Evolutionary conservation across 73 alveolate species (phyloP), one percentile per base, ranked within the genome.

Genomic region (Paramecium primaurelia): DNA sequence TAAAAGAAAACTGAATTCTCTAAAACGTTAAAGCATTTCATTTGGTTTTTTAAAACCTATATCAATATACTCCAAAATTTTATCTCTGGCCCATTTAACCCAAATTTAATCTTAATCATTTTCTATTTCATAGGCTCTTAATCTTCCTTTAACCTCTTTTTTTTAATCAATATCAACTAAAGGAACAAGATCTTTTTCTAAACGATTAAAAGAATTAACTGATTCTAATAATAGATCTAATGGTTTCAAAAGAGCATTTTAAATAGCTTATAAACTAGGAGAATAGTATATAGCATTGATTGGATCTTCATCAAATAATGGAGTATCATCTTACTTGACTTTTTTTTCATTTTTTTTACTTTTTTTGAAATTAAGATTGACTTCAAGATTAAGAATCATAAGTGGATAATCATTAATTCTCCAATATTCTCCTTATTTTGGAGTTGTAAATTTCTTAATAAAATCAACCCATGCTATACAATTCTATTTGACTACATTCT

Each of bases 151-250:
- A 11, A 32, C 38, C 16, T 80, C 42, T 12, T 42, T 80, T 10
- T 49, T 49, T 26, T 44, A 20, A 80, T 80, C 91, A 71, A 89
- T 71, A 73, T 89, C 94, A 11, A 89, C 88, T 6, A 89, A 37
- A 10, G 94, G 94, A 42, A 89, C 94, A 6, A 89, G 42, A 47
- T 89, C 94, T 25, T 89, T 89, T 71, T 89, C 94, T 42, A 89
- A 22, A 60, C 71, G 42, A 45, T 71, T 47, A 59, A 89, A 89
- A 18, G 54, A 45, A 71, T 89, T 89, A 3, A 89, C 94, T 10
- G 92, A 71, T 26, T 89, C 94, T 12, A 71, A 58, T 14, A 89
- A 47, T 36, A 58, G 36, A 30, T 89, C 94, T 25, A 71, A 45
- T 5, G 94, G 94, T 36, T 54, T 69, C 32, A 45, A 71, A 8